Evolutionary conservation across 148 eudicot species (phyloP).

Genomic region (Amaranthus palmeri): DNA sequence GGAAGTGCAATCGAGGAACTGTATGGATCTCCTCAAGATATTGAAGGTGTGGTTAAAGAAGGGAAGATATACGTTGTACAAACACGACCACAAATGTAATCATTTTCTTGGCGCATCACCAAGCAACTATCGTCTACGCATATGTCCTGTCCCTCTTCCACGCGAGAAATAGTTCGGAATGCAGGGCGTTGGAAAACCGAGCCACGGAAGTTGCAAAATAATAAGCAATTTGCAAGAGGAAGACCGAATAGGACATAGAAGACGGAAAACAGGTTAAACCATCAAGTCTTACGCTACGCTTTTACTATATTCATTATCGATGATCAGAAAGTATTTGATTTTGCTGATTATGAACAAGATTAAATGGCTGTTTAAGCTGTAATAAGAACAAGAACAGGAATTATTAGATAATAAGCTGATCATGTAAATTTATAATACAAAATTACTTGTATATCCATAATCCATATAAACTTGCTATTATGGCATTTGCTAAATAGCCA

Average conservation of each 20-base stretch:
- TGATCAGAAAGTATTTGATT: slow-evolving; percentile 4
- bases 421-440: too few relatives aligned
- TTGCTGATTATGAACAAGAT: not conserved
- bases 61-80: slow-evolving; percentile 91
- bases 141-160: not conserved
- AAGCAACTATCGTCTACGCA: not conserved
- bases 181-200: not conserved
- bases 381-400: not conserved
- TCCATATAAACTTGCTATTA: too few relatives aligned
- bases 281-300: not conserved
- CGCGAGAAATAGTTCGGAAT: not conserved
- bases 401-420: too few relatives aligned
- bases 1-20: slow-evolving; percentile 85
- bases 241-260: too few relatives aligned
- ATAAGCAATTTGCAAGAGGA: not conserved
- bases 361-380: not conserved
- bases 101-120: not conserved
- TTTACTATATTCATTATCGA: not conserved
- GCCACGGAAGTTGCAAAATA: not conserved
- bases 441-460: too few relatives aligned
- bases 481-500: too few relatives aligned
- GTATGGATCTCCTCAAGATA: slow-evolving; percentile 94
- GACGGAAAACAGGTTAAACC: not conserved
- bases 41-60: slow-evolving; percentile 92
- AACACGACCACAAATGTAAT: slow-evolving; percentile 92